Base-by-base conservation (phyloP, 2,329 filamentous ascomycete genomes). In the Diplocarpon rosae region DNA sequence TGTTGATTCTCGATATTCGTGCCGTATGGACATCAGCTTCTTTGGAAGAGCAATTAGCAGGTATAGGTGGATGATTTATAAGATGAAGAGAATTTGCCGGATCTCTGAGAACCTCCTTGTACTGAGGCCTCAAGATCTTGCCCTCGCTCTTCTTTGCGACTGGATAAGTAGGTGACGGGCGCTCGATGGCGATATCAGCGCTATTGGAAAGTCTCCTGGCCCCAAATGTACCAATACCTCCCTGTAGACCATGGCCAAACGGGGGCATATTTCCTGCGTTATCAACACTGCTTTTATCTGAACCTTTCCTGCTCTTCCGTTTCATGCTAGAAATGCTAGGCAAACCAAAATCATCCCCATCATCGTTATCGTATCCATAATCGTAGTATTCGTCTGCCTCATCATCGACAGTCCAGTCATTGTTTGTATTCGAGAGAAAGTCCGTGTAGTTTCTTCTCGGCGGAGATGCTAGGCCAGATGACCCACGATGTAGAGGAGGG, bases 111-210 rank as follows among this genome's bases (percentile, higher is more conserved):
- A 98, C 93, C 50, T 98, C 92, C 65, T 98, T 95, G 65, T 96
- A 98, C 64, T 98, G 92, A 41, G 92, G 92, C 51, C 92, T 79
- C 16, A 98, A 69, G 48, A 96, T 96, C 70, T 98, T 98, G 24
- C 87, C 90, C 62, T 95, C 89, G 50, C 76, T 81, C 65, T 89
- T 93, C 65, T 89, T 90, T 2, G 89, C 79, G 57, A 85, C 82
- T 24, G 90, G 90, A 59, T 96, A 96, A 50, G 78, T 80, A 12
- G 86, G 78, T 32, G 83, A 71, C 17, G 85, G 86, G 50, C 90
- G 76, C 65, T 95, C 89, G 58, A 94, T 85, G 14, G 89, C 88
- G 62, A 96, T 95, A 63, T 96, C 90, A 51, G 85, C 85, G 65
- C 89, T 95, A 65, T 94, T 83, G 20, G 86, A 84, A 48, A 83